A percentile compares a stretch with the other conserved stretches of the same genome.
phyloP scores from a whole-genome alignment of 179 eudicot species.

The Vitellaria paradoxa region DNA sequence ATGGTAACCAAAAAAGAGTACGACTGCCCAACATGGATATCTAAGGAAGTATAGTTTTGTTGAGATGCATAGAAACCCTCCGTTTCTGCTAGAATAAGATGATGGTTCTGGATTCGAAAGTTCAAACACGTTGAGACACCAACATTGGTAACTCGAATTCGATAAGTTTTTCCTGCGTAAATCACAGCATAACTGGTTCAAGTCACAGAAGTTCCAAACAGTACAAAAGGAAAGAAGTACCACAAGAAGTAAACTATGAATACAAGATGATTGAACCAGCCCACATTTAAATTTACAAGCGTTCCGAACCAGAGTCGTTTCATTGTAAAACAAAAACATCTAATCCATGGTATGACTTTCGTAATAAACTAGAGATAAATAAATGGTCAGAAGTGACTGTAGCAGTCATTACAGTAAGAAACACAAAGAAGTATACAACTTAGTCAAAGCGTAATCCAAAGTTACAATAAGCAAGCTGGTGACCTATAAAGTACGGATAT shows the following conservation, averaged over 20 bases:
- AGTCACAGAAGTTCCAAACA: not conserved
- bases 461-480: no score
- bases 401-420: not conserved
- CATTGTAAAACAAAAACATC: not conserved
- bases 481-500: no score
- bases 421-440: not conserved
- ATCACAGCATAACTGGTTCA: not conserved
- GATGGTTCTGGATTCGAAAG: conserved; percentile 82
- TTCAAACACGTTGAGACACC: conserved; percentile 88
- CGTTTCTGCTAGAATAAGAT: conserved; percentile 74
- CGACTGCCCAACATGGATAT: conserved; percentile 96
- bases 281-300: not conserved
- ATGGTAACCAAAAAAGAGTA: conserved; percentile 86
- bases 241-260: not conserved
- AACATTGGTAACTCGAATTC: conserved; percentile 80
- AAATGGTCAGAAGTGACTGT: not conserved
- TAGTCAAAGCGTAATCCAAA: no score
- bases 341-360: not conserved
- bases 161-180: conserved; percentile 79
- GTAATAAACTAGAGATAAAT: not conserved
- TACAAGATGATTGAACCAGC: not conserved
- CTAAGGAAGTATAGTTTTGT: conserved; percentile 64
- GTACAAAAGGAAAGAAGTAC: not conserved
- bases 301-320: not conserved
- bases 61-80: conserved; percentile 85